Evolutionary conservation across 768 basidiomycete genomes (phyloP).

Genomic region (Pholiota conissans): DNA sequence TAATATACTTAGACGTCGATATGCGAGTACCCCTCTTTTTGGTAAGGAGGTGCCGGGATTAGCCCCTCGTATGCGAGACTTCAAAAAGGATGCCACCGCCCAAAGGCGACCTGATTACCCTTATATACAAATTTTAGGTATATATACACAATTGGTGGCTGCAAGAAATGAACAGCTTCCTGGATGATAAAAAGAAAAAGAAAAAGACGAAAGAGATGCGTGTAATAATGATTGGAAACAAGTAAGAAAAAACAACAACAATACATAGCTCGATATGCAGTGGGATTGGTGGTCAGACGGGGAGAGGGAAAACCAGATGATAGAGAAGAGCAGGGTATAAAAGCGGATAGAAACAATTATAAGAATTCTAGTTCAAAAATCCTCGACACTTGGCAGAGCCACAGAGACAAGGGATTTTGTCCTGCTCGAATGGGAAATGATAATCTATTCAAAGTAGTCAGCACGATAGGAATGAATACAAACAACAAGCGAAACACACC

Average conservation of each 20-base stretch:
- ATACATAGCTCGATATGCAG: constrained; percentile 24
- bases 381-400: constrained; percentile 91
- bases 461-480: neutral
- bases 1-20: too few relatives aligned
- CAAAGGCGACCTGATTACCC: neutral
- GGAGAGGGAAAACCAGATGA: neutral
- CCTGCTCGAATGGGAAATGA: constrained; percentile 98
- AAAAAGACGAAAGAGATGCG: constrained; percentile 2
- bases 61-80: too few relatives aligned
- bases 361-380: constrained; percentile 80
- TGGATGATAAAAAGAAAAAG: neutral
- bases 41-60: too few relatives aligned
- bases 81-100: too few relatives aligned
- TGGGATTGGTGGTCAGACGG: neutral
- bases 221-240: constrained; percentile 4
- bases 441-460: constrained; percentile 62
- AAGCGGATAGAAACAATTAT: constrained; percentile 8
- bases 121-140: neutral
- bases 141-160: neutral
- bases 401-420: constrained; percentile 93
- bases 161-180: neutral
- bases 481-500: constrained; percentile 49
- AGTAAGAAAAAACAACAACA: constrained; percentile 11
- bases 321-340: constrained; percentile 25
- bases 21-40: too few relatives aligned